Conservation (phyloP, 73 alveolate species). For the Paramecium pentaurelia region DNA sequence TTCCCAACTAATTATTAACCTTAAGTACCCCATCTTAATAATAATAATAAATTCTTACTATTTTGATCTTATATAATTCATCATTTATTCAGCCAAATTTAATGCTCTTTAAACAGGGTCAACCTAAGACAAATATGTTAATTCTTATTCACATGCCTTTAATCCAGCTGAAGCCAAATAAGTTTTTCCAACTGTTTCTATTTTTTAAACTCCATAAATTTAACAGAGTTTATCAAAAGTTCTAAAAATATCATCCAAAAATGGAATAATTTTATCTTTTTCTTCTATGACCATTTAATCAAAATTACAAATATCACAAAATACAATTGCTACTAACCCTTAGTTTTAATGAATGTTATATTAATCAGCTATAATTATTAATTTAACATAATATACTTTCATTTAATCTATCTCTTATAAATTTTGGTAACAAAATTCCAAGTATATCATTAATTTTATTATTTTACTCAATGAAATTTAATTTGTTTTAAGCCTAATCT, state of each 20-base stretch:
- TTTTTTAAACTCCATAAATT: conserved; percentile 40
- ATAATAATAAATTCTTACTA: background rate
- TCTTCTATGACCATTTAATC: conserved; percentile 51
- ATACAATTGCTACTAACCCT: conserved; percentile 35
- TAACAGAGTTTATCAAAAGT: conserved; percentile 48
- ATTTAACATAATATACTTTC: background rate
- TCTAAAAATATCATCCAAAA: conserved; percentile 45
- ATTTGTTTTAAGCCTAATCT: conserved; percentile 10
- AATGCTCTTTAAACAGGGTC: conserved; percentile 59
- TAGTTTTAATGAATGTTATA: conserved; percentile 38
- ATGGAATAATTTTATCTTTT: background rate
- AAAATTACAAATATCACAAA: conserved; percentile 54
- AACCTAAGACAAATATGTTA: conserved; percentile 13
- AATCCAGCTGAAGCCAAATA: conserved; percentile 58
- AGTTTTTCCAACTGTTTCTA: conserved; percentile 60
- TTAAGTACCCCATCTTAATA: background rate
- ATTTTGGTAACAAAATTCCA: conserved; percentile 44
- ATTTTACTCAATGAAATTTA: conserved; percentile 21
- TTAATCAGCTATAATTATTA: background rate
- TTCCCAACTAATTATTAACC: conserved; percentile 25
- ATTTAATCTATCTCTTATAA: conserved; percentile 45
- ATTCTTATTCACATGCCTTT: conserved; percentile 42
- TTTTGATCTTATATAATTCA: background rate
- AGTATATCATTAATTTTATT: conserved; percentile 49
- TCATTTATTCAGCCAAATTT: conserved; percentile 23